Percentiles rank a stretch among this genome's conserved stretches.
These are phyloP conservation scores for Saitozyma sp. DNA, from an alignment of 768 basidiomycete species.

Conservation along the genomic window DNA sequence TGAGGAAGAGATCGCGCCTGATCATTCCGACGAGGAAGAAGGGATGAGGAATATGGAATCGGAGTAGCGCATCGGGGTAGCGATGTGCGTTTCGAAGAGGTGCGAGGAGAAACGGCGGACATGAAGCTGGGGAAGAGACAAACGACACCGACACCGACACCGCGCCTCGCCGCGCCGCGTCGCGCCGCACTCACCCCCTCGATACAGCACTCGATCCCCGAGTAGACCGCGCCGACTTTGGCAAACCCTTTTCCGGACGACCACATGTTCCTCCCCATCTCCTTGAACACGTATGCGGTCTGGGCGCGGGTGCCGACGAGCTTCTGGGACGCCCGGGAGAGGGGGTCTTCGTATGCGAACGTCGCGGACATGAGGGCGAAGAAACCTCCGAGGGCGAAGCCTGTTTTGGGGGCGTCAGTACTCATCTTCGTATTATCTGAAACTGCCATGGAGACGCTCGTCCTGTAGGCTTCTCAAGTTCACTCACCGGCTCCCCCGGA, in stretches of 20 bases:
- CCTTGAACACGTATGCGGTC: constrained; percentile 79
- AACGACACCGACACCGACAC: not conserved
- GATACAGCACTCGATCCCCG: constrained; percentile 93
- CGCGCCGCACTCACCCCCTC: constrained; percentile 70
- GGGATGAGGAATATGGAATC: not conserved
- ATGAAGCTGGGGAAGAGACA: not conserved
- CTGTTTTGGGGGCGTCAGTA: constrained; percentile 54
- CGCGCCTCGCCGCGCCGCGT: too few relatives aligned
- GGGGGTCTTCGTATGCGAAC: constrained; percentile 91
- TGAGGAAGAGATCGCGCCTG: not conserved
- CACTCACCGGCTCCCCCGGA: constrained; percentile 80
- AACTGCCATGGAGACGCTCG: too few relatives aligned
- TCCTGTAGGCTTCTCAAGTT: not conserved
- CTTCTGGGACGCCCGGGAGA: constrained; percentile 53
- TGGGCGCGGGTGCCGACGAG: constrained; percentile 62
- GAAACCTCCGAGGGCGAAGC: constrained; percentile 89
- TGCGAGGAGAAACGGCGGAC: not conserved
- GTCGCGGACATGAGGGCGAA: constrained; percentile 95
- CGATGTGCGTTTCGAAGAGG: too few relatives aligned
- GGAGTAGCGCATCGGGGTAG: too few relatives aligned
- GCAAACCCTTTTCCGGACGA: constrained; percentile 85
- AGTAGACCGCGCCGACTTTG: constrained; percentile 88
- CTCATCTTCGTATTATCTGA: not conserved
- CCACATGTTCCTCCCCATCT: constrained; percentile 94
- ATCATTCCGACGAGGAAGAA: not conserved